Percentiles rank a stretch among this genome's conserved stretches.
phyloP scores from a whole-genome alignment of 164 flowering plant genomes.

The Vitis rotundifolia region DNA sequence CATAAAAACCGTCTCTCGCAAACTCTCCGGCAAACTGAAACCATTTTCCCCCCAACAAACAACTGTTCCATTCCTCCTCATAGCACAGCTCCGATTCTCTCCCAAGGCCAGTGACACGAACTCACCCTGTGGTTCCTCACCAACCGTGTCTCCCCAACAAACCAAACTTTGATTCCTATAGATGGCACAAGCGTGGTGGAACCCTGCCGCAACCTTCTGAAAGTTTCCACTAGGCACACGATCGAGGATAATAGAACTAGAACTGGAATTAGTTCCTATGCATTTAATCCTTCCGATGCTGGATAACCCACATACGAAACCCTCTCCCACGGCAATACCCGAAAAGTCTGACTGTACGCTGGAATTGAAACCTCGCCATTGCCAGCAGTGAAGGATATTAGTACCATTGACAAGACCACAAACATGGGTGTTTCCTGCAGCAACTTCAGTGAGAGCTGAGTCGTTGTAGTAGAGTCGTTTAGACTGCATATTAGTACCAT shows the following conservation, averaged over 20 bases:
- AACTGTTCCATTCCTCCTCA: constrained; percentile 39
- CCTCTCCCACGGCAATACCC: constrained; percentile 57
- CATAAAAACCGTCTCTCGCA: constrained; percentile 27
- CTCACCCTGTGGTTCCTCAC: constrained; percentile 30
- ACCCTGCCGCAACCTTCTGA: constrained; percentile 54
- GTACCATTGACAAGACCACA: constrained; percentile 47
- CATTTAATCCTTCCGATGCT: constrained; percentile 37
- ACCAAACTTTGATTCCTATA: constrained; percentile 27
- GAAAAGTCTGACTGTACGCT: constrained; percentile 15
- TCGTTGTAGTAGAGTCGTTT: constrained; percentile 52
- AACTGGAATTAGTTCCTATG: constrained; percentile 16
- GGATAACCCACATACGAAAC: constrained; percentile 62
- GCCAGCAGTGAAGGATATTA: constrained; percentile 56
- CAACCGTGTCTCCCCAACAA: constrained; percentile 65
- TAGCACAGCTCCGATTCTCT: constrained; percentile 56
- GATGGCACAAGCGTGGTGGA: constrained; percentile 63
- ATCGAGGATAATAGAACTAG: neutral
- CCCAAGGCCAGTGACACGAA: constrained; percentile 66
- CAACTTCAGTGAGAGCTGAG: constrained; percentile 35
- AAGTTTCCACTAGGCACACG: constrained; percentile 33
- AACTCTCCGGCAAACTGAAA: constrained; percentile 43
- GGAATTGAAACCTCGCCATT: constrained; percentile 27
- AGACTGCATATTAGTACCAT: constrained; percentile 10
- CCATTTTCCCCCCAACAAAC: constrained; percentile 68
- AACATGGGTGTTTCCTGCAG: constrained; percentile 49